Conservation (phyloP, 441 rosid species). For the Raphanus hybrid region DNA sequence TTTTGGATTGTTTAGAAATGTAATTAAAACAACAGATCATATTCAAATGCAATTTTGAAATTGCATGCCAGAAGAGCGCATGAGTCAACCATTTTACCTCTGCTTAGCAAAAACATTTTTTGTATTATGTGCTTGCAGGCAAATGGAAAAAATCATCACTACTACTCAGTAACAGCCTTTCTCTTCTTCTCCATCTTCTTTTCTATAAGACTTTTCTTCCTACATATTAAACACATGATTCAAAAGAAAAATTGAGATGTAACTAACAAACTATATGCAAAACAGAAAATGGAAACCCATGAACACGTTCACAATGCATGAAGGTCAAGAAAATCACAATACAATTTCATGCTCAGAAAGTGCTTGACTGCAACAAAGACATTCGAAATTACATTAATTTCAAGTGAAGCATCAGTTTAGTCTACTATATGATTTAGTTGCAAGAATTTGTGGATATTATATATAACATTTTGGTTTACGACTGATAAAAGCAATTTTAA, state of each 20-base stretch:
- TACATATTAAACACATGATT: conserved; percentile 33
- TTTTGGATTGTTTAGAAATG: not conserved
- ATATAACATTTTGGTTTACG: not conserved
- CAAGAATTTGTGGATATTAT: not conserved
- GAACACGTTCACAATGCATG: no score
- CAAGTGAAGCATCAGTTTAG: not conserved
- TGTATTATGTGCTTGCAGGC: not conserved
- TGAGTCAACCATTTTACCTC: not conserved
- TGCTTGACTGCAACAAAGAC: not conserved
- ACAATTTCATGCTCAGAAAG: not conserved
- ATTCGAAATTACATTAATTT: not conserved
- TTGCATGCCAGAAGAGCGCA: not conserved
- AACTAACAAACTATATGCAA: no score
- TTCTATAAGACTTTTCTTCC: conserved; percentile 40
- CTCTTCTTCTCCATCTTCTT: conserved; percentile 2
- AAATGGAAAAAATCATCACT: not conserved
- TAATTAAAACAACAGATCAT: not conserved
- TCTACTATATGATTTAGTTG: not conserved
- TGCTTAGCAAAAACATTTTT: not conserved
- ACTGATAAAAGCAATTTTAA: not conserved
- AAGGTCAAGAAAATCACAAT: not conserved
- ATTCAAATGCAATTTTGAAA: not conserved
- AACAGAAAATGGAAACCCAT: no score
- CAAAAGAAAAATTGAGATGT: conserved; percentile 1
- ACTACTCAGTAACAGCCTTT: not conserved